These are phyloP conservation scores for Prunus mongolica DNA, from an alignment of 306 rosid genomes.

Conservation along the genomic window DNA sequence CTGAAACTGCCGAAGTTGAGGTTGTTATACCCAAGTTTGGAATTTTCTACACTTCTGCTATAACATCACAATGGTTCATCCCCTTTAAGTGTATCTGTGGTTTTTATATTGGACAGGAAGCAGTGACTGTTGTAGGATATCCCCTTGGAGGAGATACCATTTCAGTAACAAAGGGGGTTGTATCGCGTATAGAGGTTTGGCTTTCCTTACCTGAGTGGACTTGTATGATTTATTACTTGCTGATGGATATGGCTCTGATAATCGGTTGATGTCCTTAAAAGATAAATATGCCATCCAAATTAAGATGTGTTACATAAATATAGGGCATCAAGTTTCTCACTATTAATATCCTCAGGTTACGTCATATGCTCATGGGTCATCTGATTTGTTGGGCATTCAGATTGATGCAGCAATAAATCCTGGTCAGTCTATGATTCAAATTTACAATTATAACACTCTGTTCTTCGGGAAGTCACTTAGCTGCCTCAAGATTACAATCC, in stretches of 20 bases:
- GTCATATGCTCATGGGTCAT: conserved; percentile 94
- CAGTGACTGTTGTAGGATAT: conserved; percentile 98
- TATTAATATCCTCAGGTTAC: conserved; percentile 65
- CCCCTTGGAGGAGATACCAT: conserved; percentile 99
- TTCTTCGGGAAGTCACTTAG: neutral
- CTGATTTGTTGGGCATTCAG: conserved; percentile 96
- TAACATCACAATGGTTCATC: conserved; percentile 13
- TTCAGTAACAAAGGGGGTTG: conserved; percentile 98
- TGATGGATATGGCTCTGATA: conserved; percentile 3
- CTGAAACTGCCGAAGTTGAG: neutral
- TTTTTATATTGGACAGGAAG: conserved; percentile 59
- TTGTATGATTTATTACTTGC: neutral
- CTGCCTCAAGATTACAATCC: conserved; percentile 3
- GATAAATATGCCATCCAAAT: conserved; percentile 3
- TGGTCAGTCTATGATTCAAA: conserved; percentile 49
- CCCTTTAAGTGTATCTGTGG: conserved; percentile 1
- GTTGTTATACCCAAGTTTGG: neutral
- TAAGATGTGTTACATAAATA: conserved; percentile 16
- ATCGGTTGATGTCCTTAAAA: neutral
- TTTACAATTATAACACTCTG: neutral
- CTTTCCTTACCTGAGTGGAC: neutral
- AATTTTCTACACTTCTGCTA: conserved; percentile 9
- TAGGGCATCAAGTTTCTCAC: neutral
- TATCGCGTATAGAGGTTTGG: conserved; percentile 94
- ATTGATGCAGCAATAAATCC: conserved; percentile 99